Evolutionary conservation across 352 stramenopile species (phyloP).

Genomic region (Phytophthora idaei): DNA sequence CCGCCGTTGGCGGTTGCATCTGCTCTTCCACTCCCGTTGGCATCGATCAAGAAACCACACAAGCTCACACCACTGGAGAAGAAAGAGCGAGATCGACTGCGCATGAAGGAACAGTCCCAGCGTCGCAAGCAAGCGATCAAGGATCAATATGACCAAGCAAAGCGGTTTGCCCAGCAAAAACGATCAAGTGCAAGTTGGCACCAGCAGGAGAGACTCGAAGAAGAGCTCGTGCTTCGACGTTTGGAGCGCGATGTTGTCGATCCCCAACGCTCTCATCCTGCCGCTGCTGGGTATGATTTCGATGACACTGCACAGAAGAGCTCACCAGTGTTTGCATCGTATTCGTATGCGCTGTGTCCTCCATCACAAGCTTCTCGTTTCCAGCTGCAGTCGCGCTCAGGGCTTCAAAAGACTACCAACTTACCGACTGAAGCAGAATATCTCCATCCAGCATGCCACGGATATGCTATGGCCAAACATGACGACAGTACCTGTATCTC

Average conservation of each 20-base stretch:
- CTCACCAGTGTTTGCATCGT: slow-evolving; percentile 63
- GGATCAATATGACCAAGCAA: slow-evolving; percentile 38
- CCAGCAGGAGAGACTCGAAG: slow-evolving; percentile 52
- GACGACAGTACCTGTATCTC: slow-evolving; percentile 54
- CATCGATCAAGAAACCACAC: slow-evolving; percentile 19
- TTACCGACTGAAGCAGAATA: slow-evolving; percentile 33
- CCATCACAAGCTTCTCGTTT: slow-evolving; percentile 31
- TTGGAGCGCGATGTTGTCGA: slow-evolving; percentile 71
- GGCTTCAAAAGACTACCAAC: slow-evolving; percentile 22
- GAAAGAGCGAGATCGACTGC: slow-evolving; percentile 52
- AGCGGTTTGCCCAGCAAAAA: slow-evolving; percentile 34
- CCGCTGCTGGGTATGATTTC: slow-evolving; percentile 64
- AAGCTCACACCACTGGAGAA: slow-evolving; percentile 57
- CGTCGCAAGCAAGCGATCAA: slow-evolving; percentile 44
- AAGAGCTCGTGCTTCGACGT: slow-evolving; percentile 68
- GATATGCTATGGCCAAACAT: slow-evolving; percentile 52
- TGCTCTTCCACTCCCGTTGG: slow-evolving; percentile 12
- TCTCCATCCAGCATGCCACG: slow-evolving; percentile 62
- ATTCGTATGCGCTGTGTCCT: slow-evolving; percentile 56
- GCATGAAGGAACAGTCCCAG: slow-evolving; percentile 58
- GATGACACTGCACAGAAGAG: slow-evolving; percentile 7
- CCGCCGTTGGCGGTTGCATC: slow-evolving; percentile 16
- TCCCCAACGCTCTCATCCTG: slow-evolving; percentile 51
- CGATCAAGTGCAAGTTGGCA: slow-evolving; percentile 46
- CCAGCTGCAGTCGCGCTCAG: slow-evolving; percentile 19